Percentiles rank a stretch among this genome's conserved stretches.
These are phyloP conservation scores for Starmerella khaoyaiensis DNA, from an alignment of 805 yeast species.

Conservation along the genomic window DNA sequence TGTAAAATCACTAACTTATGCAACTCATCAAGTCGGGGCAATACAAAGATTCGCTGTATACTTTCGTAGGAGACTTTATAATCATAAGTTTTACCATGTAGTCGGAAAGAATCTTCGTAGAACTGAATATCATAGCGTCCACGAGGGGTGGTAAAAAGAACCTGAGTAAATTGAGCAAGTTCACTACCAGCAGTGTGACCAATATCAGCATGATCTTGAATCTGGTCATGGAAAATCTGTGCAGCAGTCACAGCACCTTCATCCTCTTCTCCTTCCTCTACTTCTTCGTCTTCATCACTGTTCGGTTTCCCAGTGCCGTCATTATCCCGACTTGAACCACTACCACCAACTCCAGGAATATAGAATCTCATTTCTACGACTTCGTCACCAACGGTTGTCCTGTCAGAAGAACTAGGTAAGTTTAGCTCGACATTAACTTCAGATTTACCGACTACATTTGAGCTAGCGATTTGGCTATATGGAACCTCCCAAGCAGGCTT, in stretches of 20 bases:
- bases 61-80: slow-evolving; percentile 86
- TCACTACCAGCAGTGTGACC: slow-evolving; percentile 93
- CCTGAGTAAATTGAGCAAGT: slow-evolving; percentile 81
- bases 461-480: slow-evolving; percentile 61
- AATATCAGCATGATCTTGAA: slow-evolving; percentile 85
- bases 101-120: slow-evolving; percentile 72
- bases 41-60: slow-evolving; percentile 76
- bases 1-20: slow-evolving; percentile 81
- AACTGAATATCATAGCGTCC: slow-evolving; percentile 97
- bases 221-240: slow-evolving; percentile 71
- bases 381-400: slow-evolving; percentile 74
- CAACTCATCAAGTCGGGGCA: slow-evolving; percentile 88
- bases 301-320: slow-evolving; percentile 20
- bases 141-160: slow-evolving; percentile 89
- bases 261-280: slow-evolving; percentile 27
- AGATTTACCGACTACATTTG: slow-evolving; percentile 79
- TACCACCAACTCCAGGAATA: slow-evolving; percentile 68
- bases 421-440: slow-evolving; percentile 87
- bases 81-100: slow-evolving; percentile 95
- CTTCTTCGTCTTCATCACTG: slow-evolving; percentile 23
- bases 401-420: slow-evolving; percentile 37
- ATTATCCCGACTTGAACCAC: slow-evolving; percentile 25
- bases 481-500: slow-evolving; percentile 90
- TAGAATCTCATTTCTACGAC: slow-evolving; percentile 87
- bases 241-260: slow-evolving; percentile 57